Evolutionary conservation across 495 filamentous ascomycete genomes (phyloP).

Genomic region (Letharia columbiana): DNA sequence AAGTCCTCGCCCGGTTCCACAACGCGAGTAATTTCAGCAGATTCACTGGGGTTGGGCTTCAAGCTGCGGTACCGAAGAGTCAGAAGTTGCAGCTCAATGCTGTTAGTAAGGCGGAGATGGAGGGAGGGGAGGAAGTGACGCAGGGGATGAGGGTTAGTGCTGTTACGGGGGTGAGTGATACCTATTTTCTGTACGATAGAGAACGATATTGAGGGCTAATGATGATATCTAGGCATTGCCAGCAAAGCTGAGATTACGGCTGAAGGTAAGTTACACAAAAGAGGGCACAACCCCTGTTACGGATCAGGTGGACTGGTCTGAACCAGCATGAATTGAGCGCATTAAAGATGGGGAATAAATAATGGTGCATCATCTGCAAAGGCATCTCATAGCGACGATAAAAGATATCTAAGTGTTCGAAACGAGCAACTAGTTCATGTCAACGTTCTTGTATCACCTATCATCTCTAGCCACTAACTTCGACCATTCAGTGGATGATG

Average conservation of each 20-base stretch:
- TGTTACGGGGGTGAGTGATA: constrained; percentile 71
- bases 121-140: constrained; percentile 69
- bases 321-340: constrained; percentile 46
- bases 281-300: constrained; percentile 60
- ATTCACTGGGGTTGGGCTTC: constrained; percentile 68
- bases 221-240: constrained; percentile 47
- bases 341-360: not conserved
- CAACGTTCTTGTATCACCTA: not conserved
- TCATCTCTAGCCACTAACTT: not conserved
- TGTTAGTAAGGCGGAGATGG: constrained; percentile 71
- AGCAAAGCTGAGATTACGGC: constrained; percentile 65
- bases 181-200: not conserved
- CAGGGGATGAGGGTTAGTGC: constrained; percentile 79
- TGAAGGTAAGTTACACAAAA: constrained; percentile 73
- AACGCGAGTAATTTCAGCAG: constrained; percentile 58
- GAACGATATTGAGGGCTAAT: not conserved
- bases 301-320: constrained; percentile 95
- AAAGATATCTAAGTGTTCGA: not conserved
- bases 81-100: constrained; percentile 85
- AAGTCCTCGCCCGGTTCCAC: constrained; percentile 73
- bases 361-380: not conserved
- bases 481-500: not conserved
- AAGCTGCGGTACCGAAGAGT: constrained; percentile 92
- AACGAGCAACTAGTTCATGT: not conserved
- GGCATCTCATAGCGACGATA: constrained; percentile 7